A percentile compares a stretch with the other conserved stretches of the same genome.
Evolutionary conservation across 116 monocot genomes (phyloP).

Genomic region (Trichopus zeylanicus): DNA sequence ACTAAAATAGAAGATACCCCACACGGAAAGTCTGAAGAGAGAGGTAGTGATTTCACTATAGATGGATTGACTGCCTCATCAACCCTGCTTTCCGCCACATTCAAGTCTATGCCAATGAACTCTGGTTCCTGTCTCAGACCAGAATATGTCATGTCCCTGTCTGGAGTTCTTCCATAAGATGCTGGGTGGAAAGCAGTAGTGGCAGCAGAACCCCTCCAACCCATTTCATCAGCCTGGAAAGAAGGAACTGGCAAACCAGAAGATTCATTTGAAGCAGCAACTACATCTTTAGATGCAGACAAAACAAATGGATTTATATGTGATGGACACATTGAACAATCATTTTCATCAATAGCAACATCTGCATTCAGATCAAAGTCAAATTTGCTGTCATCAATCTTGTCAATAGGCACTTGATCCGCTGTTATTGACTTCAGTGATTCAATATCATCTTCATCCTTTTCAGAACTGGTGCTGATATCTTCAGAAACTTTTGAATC

Average conservation of each 20-base stretch:
- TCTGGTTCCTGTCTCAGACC: slow-evolving; percentile 22
- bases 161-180: slow-evolving; percentile 40
- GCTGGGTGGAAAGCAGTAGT: slow-evolving; percentile 85
- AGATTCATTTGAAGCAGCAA: slow-evolving; percentile 57
- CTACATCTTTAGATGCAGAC: slow-evolving; percentile 44
- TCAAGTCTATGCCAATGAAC: slow-evolving; percentile 56
- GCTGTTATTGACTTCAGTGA: slow-evolving; percentile 5
- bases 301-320: slow-evolving; percentile 11
- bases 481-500: slow-evolving; percentile 15
- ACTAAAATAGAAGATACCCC: slow-evolving; percentile 42
- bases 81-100: slow-evolving; percentile 36
- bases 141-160: slow-evolving; percentile 29
- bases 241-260: slow-evolving; percentile 30
- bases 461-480: slow-evolving; percentile 3
- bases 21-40: slow-evolving; percentile 30
- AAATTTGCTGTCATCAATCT: slow-evolving; percentile 11
- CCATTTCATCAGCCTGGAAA: slow-evolving; percentile 43
- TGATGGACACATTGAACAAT: slow-evolving; percentile 6
- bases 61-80: slow-evolving; percentile 18
- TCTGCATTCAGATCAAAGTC: slow-evolving; percentile 69
- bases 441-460: slow-evolving; percentile 10
- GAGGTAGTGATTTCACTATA: slow-evolving; percentile 15
- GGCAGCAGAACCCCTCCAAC: slow-evolving; percentile 82
- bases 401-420: slow-evolving; percentile 12
- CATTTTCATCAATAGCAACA: slow-evolving; percentile 31